Conservation (phyloP, 2,329 filamentous ascomycete species). For the Chrysoporthe cubensis region DNA sequence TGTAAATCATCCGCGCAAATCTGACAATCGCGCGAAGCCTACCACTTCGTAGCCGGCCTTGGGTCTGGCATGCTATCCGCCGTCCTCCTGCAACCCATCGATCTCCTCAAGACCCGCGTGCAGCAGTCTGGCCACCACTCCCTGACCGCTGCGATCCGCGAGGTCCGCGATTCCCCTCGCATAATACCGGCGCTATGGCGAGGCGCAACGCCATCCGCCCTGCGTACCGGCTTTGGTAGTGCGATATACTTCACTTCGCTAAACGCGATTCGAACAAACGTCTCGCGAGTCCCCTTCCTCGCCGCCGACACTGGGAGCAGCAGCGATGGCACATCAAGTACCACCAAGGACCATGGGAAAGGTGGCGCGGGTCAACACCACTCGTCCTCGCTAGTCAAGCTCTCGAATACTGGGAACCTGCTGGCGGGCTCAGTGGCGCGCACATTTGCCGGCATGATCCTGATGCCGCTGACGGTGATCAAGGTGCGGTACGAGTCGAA, state of each 20-base stretch:
- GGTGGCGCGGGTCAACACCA: constrained; percentile 51
- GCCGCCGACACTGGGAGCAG: constrained; percentile 34
- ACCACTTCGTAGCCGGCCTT: constrained; percentile 88
- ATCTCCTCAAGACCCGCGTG: constrained; percentile 94
- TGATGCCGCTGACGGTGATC: constrained; percentile 96
- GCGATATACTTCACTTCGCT: constrained; percentile 93
- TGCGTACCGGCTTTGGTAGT: constrained; percentile 89
- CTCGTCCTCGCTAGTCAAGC: constrained; percentile 77
- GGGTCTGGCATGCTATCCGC: constrained; percentile 86
- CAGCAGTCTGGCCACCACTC: constrained; percentile 81
- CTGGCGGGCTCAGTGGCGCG: constrained; percentile 82
- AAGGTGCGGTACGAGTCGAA: constrained; percentile 95
- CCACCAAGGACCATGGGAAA: constrained; percentile 46
- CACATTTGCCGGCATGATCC: constrained; percentile 82
- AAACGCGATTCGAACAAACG: constrained; percentile 76
- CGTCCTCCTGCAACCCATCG: constrained; percentile 89
- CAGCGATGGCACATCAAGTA: constrained; percentile 28
- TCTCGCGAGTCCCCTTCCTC: constrained; percentile 51
- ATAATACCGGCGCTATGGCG: constrained; percentile 80
- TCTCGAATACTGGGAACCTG: constrained; percentile 85
- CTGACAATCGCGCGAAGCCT: constrained; percentile 53
- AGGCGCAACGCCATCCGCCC: constrained; percentile 87
- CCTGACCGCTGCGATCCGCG: constrained; percentile 68
- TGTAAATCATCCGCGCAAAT: neutral
- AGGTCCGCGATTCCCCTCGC: constrained; percentile 68